A percentile compares a stretch with the other conserved stretches of the same genome.
Conservation (phyloP, 148 eudicot genomes). For the Hydrangea macrophylla region DNA sequence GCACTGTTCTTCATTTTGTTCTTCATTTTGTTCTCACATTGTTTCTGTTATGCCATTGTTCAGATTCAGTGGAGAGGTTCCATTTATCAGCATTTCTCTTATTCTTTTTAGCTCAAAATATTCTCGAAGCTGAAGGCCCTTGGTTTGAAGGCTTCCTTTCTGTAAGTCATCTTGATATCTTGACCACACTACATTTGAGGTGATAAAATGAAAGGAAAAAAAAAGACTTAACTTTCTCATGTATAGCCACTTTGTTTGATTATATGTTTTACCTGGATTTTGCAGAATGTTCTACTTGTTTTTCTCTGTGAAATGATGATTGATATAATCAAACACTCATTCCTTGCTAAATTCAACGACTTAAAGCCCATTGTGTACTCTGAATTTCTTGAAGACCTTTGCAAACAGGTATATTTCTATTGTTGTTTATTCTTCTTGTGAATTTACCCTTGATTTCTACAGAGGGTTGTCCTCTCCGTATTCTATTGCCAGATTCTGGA, state of each 20-base stretch:
- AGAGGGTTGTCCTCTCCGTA: neutral
- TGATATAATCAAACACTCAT: constrained; percentile 74
- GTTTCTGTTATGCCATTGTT: constrained; percentile 14
- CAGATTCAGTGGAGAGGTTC: constrained; percentile 84
- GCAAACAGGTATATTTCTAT: constrained; percentile 64
- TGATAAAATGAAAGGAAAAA: no score
- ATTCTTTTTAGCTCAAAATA: constrained; percentile 76
- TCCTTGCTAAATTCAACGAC: constrained; percentile 74
- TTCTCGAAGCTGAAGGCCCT: constrained; percentile 75
- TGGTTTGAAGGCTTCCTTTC: constrained; percentile 65
- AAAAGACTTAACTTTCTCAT: no score
- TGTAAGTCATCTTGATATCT: constrained; percentile 44
- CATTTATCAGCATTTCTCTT: constrained; percentile 70
- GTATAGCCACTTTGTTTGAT: constrained; percentile 14
- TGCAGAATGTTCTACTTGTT: constrained; percentile 77
- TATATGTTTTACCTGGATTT: constrained; percentile 18
- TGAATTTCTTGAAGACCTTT: constrained; percentile 79
- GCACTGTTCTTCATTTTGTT: no score
- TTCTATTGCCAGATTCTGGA: neutral
- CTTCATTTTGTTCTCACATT: no score
- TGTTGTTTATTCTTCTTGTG: neutral
- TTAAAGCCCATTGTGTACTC: constrained; percentile 71
- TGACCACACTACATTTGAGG: no score
- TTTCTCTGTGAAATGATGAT: constrained; percentile 62
- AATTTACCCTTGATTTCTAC: neutral